Base-by-base conservation (phyloP, 805 yeast species). In the Kodamaea sagamina region DNA sequence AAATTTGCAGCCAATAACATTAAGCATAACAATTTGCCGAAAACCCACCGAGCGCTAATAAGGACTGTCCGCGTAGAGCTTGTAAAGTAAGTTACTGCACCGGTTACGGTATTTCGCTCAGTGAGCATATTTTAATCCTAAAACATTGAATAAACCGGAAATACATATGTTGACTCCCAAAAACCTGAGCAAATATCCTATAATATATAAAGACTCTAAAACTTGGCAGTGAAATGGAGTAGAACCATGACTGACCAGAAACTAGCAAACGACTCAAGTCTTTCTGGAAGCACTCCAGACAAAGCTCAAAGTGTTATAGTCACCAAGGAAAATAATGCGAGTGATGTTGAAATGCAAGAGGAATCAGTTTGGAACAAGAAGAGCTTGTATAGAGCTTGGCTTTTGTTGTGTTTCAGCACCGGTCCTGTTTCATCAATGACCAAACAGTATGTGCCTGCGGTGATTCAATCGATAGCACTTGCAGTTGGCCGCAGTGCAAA, bases 361-460 rank as follows among this genome's bases (percentile, higher is more conserved):
- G 24, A 42, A 21, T 29, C 39, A 12, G 40, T 50, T 5, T 59
- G 62, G 61, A 44, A 41, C 13, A 49, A 47, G 34, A 55, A 49
- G 32, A 47, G 51, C 4, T 47, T 54, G 4, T 63, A 49, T 40
- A 41, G 61, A 16, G 49, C 67, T 10, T 70, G 75, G 75, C 50
- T 70, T 2, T 50, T 67, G 4, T 44, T 70, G 5, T 68, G 74
- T 44, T 69, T 61, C 47, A 52, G 68, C 3, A 68, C 74, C 1
- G 75, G 75, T 1, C 74, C 74, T 1, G 71, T 67, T 0, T 61
- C 73, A 1, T 62, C 73, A 6, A 67, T 70, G 73, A 44, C 65
- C 3, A 55, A 70, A 41, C 59, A 71, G 1, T 70, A 70, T 45
- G 66, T 70, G 13, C 71, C 74, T 6, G 74, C 72, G 0, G 61